Evolutionary conservation across 179 eudicot genomes (phyloP), one percentile per base, ranked within the genome.

Genomic region (Vitellaria paradoxa): DNA sequence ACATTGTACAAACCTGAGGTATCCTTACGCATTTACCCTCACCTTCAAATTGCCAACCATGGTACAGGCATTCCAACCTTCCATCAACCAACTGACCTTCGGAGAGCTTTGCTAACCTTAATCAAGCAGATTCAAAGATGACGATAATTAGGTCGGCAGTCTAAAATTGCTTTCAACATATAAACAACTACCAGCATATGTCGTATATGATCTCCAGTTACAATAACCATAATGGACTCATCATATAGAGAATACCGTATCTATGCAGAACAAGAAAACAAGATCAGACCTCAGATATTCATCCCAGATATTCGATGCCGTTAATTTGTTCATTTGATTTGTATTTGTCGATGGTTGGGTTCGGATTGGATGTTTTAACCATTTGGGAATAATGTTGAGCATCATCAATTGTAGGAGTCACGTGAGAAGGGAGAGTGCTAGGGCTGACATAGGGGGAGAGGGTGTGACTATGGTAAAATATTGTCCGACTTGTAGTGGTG

Each of bases 1-100:
- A 40, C 20, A 7, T n/a, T 3, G 17, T 17, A 75, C 81, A 49
- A 61, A 93, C 99, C 99, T 95, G 99, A 76, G 99, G 99, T 82
- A 95, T 95, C 84, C 83, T 91, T 42, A 95, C 98, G 82, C 99
- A 95, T 84, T 91, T 87, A 7, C 99, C 99, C 66, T 86, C 89
- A 3, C 96, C 99, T 86, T 93, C 93, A 69, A 95, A 95, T 81
- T 95, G 99, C 99, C 99, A 95, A 77, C 99, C 99, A 76, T 95
- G 99, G 83, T 95, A 95, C 73, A 95, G 85, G 78, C 99, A 95
- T 85, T 95, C 99, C 46, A 95, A 89, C 70, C 85, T 89, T 67
- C 99, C 99, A 79, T 95, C 99, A 56, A 89, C 80, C 71, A 93
- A 47, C 68, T 95, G 99, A 0, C 99, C 99, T 82, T 95, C 99